phyloP scores from a whole-genome alignment of 495 filamentous ascomycete species.

The Aspergillus steynii region DNA sequence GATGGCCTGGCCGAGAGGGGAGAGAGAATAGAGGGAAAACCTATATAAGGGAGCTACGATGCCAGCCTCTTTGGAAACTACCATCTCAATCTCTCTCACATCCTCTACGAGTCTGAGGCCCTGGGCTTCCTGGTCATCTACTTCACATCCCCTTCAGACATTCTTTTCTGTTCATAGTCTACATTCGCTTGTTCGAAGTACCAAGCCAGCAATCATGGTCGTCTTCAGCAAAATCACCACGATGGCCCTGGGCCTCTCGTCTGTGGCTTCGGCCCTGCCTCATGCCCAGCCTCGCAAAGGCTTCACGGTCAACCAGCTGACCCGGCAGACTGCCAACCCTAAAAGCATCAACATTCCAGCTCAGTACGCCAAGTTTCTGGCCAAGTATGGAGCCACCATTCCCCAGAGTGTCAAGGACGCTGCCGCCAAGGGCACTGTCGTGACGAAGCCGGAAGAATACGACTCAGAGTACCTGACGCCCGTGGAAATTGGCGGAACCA shows the following conservation, averaged over 20 bases:
- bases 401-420: conserved; percentile 45
- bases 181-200: neutral
- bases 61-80: neutral
- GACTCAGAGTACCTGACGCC: conserved; percentile 69
- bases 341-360: conserved; percentile 43
- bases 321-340: conserved; percentile 14
- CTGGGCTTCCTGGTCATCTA: neutral
- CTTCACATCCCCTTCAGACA: neutral
- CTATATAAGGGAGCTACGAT: conserved; percentile 9
- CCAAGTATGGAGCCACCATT: conserved; percentile 46
- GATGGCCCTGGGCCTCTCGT: conserved; percentile 32
- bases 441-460: conserved; percentile 53
- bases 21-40: neutral
- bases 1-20: neutral
- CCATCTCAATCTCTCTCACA: conserved; percentile 1
- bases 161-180: conserved; percentile 1
- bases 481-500: conserved; percentile 63
- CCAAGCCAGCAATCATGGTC: conserved; percentile 36
- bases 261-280: conserved; percentile 37
- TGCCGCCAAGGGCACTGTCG: conserved; percentile 47
- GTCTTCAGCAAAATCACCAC: conserved; percentile 41
- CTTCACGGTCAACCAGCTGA: conserved; percentile 45
- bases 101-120: conserved; percentile 9
- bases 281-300: conserved; percentile 26
- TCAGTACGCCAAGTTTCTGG: conserved; percentile 39